These are phyloP conservation scores for Cladophialophora immunda DNA, from an alignment of 2,329 filamentous ascomycete genomes.

Conservation along the genomic window DNA sequence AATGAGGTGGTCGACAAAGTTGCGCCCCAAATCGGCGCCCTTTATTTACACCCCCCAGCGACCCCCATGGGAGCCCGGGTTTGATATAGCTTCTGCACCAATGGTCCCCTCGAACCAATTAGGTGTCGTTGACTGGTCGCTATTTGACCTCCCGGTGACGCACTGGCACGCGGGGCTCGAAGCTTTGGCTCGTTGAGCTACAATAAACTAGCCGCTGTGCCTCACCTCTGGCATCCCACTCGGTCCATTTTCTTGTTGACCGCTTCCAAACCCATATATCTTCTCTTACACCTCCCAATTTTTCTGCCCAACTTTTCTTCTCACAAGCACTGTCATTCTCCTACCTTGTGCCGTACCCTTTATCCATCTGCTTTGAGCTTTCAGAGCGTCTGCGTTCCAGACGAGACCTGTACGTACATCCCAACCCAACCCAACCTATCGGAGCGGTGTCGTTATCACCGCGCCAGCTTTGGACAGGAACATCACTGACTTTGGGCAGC, in stretches of 20 bases:
- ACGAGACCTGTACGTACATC: slow-evolving; percentile 1
- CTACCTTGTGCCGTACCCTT: not conserved
- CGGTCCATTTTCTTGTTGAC: slow-evolving; percentile 9
- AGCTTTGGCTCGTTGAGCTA: not conserved
- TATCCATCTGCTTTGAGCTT: not conserved
- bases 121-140: not conserved
- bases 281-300: slow-evolving; percentile 2
- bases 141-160: slow-evolving; percentile 1
- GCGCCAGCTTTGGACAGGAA: not conserved
- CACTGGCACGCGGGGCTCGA: slow-evolving; percentile 4
- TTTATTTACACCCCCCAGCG: not conserved
- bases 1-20: not conserved
- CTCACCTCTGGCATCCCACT: slow-evolving; percentile 11
- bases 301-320: slow-evolving; percentile 4
- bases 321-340: slow-evolving; percentile 4
- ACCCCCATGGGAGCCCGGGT: not conserved
- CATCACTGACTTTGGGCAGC: slow-evolving; percentile 2
- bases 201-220: not conserved
- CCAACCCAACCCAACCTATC: too few relatives aligned
- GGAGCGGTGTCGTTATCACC: not conserved
- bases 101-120: not conserved
- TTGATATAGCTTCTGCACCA: not conserved
- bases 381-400: not conserved
- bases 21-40: not conserved
- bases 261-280: slow-evolving; percentile 13